Evolutionary conservation across 2,329 filamentous ascomycete genomes (phyloP).

Genomic region (Hymenoscyphus repandus): DNA sequence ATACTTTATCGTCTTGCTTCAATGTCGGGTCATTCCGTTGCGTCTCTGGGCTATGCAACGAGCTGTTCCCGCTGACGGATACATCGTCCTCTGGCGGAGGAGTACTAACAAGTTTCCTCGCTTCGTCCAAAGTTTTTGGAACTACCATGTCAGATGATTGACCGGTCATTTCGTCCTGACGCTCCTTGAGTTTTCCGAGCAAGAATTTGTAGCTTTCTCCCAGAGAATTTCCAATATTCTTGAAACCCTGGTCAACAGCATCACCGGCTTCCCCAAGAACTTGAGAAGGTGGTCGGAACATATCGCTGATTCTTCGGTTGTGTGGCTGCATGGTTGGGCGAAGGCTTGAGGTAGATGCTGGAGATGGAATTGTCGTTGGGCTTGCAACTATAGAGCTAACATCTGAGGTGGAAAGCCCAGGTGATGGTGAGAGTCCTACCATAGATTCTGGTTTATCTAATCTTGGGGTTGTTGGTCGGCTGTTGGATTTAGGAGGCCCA

Average conservation of each 20-base stretch:
- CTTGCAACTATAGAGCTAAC: conserved; percentile 23
- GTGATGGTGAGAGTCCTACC: conserved; percentile 27
- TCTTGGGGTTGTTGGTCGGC: conserved; percentile 43
- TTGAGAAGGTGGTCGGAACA: conserved; percentile 73
- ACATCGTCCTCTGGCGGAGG: conserved; percentile 45
- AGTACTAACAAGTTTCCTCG: conserved; percentile 78
- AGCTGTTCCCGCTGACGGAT: conserved; percentile 43
- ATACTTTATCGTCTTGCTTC: conserved; percentile 57
- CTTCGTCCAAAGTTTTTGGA: conserved; percentile 89
- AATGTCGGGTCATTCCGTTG: conserved; percentile 28
- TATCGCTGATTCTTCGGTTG: conserved; percentile 74
- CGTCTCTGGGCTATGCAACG: conserved; percentile 37
- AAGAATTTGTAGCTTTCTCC: conserved; percentile 93
- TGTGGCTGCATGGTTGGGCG: conserved; percentile 40
- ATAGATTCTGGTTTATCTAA: conserved; percentile 25
- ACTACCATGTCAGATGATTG: conserved; percentile 51
- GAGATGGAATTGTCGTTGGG: conserved; percentile 32
- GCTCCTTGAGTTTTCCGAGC: conserved; percentile 79
- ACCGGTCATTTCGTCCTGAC: conserved; percentile 42
- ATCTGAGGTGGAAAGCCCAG: conserved; percentile 25
- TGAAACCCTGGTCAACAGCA: conserved; percentile 84
- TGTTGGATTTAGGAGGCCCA: conserved; percentile 55
- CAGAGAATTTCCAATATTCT: conserved; percentile 84
- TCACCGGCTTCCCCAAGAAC: conserved; percentile 79
- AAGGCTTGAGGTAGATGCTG: conserved; percentile 29